Conservation (phyloP, 768 basidiomycete genomes). For the Floccularia luteovirens region DNA sequence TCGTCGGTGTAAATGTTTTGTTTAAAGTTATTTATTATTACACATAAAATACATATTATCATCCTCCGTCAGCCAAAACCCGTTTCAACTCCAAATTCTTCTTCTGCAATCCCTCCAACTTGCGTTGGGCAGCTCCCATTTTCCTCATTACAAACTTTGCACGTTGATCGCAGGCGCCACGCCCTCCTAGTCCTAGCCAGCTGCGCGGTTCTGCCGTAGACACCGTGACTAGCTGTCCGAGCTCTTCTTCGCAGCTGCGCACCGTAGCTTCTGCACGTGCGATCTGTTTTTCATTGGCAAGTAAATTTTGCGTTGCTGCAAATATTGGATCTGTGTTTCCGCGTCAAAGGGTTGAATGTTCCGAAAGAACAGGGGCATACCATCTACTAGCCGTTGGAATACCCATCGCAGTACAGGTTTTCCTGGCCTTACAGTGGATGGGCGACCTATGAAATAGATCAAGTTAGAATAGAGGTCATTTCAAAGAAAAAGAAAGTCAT, state of each 20-base stretch:
- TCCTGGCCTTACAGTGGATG: constrained; percentile 79
- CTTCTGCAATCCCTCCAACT: constrained; percentile 62
- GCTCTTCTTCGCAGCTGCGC: constrained; percentile 68
- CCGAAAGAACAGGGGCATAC: constrained; percentile 26
- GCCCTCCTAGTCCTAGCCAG: constrained; percentile 29
- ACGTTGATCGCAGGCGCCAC: constrained; percentile 49
- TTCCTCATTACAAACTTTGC: constrained; percentile 65
- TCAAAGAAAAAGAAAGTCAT: neutral
- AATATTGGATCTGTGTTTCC: constrained; percentile 60
- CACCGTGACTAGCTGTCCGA: constrained; percentile 60
- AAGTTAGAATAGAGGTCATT: neutral
- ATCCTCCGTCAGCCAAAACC: constrained; percentile 33
- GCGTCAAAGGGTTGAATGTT: neutral
- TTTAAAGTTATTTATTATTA: too few species aligned
- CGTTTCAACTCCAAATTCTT: constrained; percentile 65
- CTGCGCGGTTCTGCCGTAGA: constrained; percentile 36
- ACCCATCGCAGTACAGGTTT: constrained; percentile 86
- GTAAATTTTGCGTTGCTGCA: constrained; percentile 74
- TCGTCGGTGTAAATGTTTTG: constrained; percentile 4
- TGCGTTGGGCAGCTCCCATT: constrained; percentile 62
- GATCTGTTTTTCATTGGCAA: constrained; percentile 66
- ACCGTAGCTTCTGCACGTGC: constrained; percentile 55
- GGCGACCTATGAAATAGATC: constrained; percentile 48
- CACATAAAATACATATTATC: constrained; percentile 2
- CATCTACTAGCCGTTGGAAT: constrained; percentile 75